Conservation (phyloP, 352 stramenopile species). For the Pythium angustatum region DNA sequence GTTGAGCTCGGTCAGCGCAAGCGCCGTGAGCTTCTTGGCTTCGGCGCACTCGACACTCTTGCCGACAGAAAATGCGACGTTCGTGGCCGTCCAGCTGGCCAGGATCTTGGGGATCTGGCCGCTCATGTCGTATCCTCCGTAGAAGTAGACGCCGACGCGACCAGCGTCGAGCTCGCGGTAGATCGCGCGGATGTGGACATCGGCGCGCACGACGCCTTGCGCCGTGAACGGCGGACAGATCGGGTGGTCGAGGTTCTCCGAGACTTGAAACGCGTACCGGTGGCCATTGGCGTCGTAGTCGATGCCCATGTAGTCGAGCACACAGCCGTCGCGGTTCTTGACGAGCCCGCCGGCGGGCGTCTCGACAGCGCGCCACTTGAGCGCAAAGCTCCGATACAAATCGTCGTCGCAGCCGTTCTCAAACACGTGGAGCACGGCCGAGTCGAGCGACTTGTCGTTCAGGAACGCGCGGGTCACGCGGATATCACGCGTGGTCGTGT, state of each 20-base stretch:
- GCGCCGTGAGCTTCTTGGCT: conserved; percentile 32
- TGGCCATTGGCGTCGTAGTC: conserved; percentile 32
- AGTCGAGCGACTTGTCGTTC: conserved; percentile 23
- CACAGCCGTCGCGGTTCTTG: conserved; percentile 43
- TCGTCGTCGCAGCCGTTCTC: conserved; percentile 32
- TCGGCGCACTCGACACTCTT: conserved; percentile 32
- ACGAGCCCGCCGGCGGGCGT: conserved; percentile 16
- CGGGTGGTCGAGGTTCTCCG: conserved; percentile 39
- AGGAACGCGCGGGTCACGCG: conserved; percentile 36
- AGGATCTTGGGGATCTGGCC: conserved; percentile 25
- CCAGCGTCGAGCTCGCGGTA: conserved; percentile 24
- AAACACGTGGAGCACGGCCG: conserved; percentile 44
- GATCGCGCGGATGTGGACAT: conserved; percentile 17
- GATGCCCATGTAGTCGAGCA: conserved; percentile 50
- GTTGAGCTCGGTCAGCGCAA: background rate
- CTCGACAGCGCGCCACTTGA: conserved; percentile 26
- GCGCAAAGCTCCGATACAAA: conserved; percentile 15
- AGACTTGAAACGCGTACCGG: conserved; percentile 41
- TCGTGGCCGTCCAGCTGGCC: conserved; percentile 26
- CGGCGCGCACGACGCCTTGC: conserved; percentile 12
- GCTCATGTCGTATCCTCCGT: conserved; percentile 25
- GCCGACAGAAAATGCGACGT: conserved; percentile 24
- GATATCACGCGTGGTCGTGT: conserved; percentile 32
- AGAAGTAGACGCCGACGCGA: conserved; percentile 33
- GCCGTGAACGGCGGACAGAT: conserved; percentile 13